These are phyloP conservation scores for Firmiana major DNA, from an alignment of 345 rosid species.

Conservation along the genomic window DNA sequence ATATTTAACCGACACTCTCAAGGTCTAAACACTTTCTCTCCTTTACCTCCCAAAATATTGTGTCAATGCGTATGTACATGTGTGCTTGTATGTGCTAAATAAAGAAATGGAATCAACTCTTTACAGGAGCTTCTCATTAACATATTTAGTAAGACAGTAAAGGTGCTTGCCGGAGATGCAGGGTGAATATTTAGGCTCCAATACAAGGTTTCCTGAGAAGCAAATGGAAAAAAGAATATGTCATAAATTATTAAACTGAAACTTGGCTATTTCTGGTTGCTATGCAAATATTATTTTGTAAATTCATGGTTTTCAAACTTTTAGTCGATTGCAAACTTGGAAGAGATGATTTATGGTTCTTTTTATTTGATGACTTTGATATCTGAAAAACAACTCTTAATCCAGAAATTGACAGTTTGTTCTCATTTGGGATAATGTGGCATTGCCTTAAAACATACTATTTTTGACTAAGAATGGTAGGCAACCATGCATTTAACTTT, in stretches of 20 bases:
- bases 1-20: constrained; percentile 34
- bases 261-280: background rate
- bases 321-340: background rate
- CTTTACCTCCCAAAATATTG: background rate
- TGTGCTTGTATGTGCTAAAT: background rate
- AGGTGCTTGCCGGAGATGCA: background rate
- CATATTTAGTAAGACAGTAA: background rate
- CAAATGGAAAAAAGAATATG: background rate
- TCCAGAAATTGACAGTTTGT: background rate
- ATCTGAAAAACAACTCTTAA: background rate
- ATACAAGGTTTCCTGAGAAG: no score
- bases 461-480: background rate
- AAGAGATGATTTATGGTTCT: background rate
- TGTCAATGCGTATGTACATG: background rate
- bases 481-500: background rate
- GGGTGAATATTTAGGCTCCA: background rate
- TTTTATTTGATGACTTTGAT: background rate
- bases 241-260: constrained; percentile 1
- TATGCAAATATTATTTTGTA: background rate
- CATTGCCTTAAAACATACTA: background rate
- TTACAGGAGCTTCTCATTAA: background rate
- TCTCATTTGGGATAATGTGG: background rate
- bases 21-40: constrained; percentile 24
- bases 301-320: background rate
- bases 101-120: background rate